Base-by-base conservation (phyloP, 257 asterid genomes). In the Solanum chilense region DNA sequence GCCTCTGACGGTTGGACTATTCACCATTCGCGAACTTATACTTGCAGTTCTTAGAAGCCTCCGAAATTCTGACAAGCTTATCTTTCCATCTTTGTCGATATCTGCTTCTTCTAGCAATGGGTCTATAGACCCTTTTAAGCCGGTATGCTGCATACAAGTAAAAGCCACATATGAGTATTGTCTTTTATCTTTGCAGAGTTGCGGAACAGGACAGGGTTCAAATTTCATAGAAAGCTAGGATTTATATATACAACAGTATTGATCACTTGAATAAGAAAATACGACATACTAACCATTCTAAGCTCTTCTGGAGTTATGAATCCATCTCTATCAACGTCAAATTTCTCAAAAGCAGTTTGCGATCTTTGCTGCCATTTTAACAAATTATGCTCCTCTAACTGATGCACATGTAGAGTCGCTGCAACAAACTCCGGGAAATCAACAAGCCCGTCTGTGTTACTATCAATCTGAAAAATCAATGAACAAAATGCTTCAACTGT, bases 91-190 rank as follows among this genome's bases (percentile, higher is more conserved):
- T 91, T 93, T 96, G 91, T 97, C 98, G 1, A 97, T 92, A 87
- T 97, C 99, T 42, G 99, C 99, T 92, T 97, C 99, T 89, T 96
- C 98, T 8, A 97, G 92, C 16, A 97, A 92, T 3, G 99, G 99
- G 82, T 95, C 97, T 73, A 95, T 92, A 11, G 98, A 97, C 27
- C 98, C 98, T 91, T 91, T 91, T 85, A 97, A 87, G 15, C 99
- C 93, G 0, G 98, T 93, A 90, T 95, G 98, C 99, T 97, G 98
- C 45, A 47, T 14, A 74, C 13, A 52, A 77, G 60, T 9, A 84
- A 56, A 60, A 42, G 82, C 45, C 29, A 85, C 39, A 66, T 39
- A 84, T 45, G 35, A 83, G 75, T 29, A 3, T 44, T 78, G 9
- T 16, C 2, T 0, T 15, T 77, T 42, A 42, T 42, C 35, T 77